These are phyloP conservation scores for Xerocomellus amylosporus DNA, from an alignment of 768 basidiomycete species.

Conservation along the genomic window DNA sequence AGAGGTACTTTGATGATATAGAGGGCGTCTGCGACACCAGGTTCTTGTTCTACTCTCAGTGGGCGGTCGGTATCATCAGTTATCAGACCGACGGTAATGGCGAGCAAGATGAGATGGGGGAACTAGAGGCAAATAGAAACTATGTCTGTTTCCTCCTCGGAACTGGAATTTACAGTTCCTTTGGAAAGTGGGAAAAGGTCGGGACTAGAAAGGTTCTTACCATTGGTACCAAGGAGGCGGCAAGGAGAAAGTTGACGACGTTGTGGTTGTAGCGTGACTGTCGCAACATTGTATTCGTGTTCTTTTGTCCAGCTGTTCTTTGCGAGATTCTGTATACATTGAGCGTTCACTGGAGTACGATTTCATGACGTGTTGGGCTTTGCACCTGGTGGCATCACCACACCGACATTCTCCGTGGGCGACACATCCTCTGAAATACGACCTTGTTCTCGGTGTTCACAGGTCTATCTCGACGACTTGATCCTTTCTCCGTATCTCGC, in stretches of 20 bases:
- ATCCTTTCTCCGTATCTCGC: too few species aligned
- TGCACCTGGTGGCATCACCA: too few species aligned
- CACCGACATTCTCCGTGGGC: too few species aligned
- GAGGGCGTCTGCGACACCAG: neutral
- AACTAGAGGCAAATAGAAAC: neutral
- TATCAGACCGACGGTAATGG: constrained; percentile 4
- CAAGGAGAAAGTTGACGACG: neutral
- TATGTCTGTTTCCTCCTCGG: constrained; percentile 5
- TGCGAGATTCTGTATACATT: neutral
- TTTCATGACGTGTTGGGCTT: too few species aligned
- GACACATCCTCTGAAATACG: too few species aligned
- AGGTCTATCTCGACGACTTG: too few species aligned
- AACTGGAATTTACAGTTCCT: constrained; percentile 6
- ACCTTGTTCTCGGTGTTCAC: too few species aligned
- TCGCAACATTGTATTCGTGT: neutral
- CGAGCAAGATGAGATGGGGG: neutral
- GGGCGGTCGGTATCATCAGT: constrained; percentile 8
- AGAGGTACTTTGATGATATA: neutral
- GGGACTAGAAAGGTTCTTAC: constrained; percentile 1
- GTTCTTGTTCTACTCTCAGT: constrained; percentile 4
- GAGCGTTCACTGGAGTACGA: too few species aligned
- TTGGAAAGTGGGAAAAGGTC: constrained; percentile 7
- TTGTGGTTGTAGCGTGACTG: neutral
- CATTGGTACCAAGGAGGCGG: constrained; percentile 5
- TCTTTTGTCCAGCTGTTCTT: neutral